Percentiles rank a stretch among this genome's conserved stretches.
Conservation (phyloP, 108 stramenopile species). For the Skeletonema grethae region DNA sequence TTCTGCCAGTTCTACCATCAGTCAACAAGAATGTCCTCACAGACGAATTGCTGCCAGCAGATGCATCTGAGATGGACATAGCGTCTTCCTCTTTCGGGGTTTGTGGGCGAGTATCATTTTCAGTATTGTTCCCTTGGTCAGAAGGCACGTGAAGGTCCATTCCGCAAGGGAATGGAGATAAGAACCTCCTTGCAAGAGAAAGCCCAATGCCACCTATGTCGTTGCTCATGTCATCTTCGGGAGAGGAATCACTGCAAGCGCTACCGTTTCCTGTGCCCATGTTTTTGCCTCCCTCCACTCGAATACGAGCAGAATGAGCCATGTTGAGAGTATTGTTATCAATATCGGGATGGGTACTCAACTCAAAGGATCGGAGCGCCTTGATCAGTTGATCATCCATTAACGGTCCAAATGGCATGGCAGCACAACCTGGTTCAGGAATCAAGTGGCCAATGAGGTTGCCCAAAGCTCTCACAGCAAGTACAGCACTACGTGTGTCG, state of each 20-base stretch:
- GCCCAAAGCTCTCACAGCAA: slow-evolving; percentile 82
- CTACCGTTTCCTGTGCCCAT: slow-evolving; percentile 37
- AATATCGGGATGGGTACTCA: slow-evolving; percentile 58
- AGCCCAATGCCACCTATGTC: slow-evolving; percentile 44
- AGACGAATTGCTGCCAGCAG: slow-evolving; percentile 20
- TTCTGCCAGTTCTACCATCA: slow-evolving; percentile 73
- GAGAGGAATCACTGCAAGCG: slow-evolving; percentile 26
- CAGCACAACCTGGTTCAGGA: slow-evolving; percentile 70
- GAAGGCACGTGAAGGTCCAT: slow-evolving; percentile 44
- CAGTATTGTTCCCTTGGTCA: slow-evolving; percentile 19
- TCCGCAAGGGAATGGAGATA: slow-evolving; percentile 43
- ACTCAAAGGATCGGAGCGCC: slow-evolving; percentile 75
- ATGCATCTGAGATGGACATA: slow-evolving; percentile 55
- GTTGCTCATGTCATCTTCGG: slow-evolving; percentile 38
- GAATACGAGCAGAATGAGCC: slow-evolving; percentile 75
- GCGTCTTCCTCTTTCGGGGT: slow-evolving; percentile 58
- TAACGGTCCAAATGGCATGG: slow-evolving; percentile 75
- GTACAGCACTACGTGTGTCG: slow-evolving; percentile 79
- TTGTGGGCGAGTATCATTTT: background rate
- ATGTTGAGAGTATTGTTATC: slow-evolving; percentile 59
- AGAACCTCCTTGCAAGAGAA: slow-evolving; percentile 40
- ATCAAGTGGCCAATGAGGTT: slow-evolving; percentile 81
- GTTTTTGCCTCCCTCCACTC: slow-evolving; percentile 73
- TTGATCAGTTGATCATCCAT: slow-evolving; percentile 84
- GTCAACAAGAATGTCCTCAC: slow-evolving; percentile 84